These are phyloP conservation scores for Lyophyllum atratum DNA, from an alignment of 768 basidiomycete genomes.

Conservation along the genomic window DNA sequence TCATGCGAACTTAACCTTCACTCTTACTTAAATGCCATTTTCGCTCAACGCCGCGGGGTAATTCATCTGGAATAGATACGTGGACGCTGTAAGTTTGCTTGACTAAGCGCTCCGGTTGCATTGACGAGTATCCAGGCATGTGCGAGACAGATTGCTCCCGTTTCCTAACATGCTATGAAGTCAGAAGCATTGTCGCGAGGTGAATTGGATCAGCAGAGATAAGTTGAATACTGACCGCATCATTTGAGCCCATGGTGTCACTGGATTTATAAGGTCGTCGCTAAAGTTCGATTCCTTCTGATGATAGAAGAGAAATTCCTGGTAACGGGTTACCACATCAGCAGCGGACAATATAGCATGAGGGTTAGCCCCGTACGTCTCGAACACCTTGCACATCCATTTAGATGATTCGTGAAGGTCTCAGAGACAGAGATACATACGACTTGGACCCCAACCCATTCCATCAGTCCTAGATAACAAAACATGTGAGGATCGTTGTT, in stretches of 20 bases:
- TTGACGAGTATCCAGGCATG: constrained; percentile 23
- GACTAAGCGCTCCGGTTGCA: constrained; percentile 65
- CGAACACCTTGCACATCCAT: constrained; percentile 42
- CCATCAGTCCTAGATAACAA: constrained; percentile 46
- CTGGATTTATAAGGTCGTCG: constrained; percentile 55
- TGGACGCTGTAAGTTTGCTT: constrained; percentile 87
- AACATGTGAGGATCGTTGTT: constrained; percentile 7
- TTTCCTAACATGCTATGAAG: constrained; percentile 8
- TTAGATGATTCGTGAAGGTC: constrained; percentile 4
- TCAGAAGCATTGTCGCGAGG: not conserved
- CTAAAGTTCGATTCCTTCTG: constrained; percentile 72
- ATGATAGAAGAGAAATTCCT: constrained; percentile 86
- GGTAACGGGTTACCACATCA: constrained; percentile 14
- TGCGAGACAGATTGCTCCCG: constrained; percentile 14
- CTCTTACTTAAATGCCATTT: constrained; percentile 85
- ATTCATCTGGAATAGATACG: constrained; percentile 61
- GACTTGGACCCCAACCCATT: constrained; percentile 85
- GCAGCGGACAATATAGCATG: constrained; percentile 19
- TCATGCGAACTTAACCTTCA: constrained; percentile 12
- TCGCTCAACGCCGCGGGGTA: constrained; percentile 51
- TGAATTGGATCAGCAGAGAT: not conserved
- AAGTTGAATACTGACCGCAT: constrained; percentile 50
- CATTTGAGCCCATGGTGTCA: constrained; percentile 77
- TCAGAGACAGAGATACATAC: constrained; percentile 50
- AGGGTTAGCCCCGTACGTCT: constrained; percentile 44